Percentiles rank a stretch among this genome's conserved stretches.
phyloP scores from a whole-genome alignment of 768 basidiomycete genomes.

The Rhodotorula sphaerocarpa region DNA sequence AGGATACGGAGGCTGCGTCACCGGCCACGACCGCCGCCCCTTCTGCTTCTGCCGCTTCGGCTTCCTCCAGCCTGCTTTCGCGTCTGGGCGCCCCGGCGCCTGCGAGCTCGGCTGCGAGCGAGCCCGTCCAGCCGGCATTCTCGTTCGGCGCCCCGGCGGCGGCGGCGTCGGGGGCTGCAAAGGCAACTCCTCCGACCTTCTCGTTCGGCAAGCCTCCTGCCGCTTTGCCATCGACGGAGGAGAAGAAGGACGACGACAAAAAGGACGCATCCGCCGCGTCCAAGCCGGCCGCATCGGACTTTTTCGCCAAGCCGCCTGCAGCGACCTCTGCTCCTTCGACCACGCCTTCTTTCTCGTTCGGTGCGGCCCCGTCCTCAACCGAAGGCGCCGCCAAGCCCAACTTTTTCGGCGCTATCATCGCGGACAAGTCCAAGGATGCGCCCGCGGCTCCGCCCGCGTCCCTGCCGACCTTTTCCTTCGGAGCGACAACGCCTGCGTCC shows the following conservation, averaged over 20 bases:
- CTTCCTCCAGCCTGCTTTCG: neutral
- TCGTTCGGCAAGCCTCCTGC: constrained; percentile 5
- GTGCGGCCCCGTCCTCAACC: constrained; percentile 14
- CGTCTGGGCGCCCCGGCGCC: neutral
- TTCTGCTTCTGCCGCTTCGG: constrained; percentile 6
- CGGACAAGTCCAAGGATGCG: constrained; percentile 10
- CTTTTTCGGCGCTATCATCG: constrained; percentile 59
- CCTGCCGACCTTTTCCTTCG: constrained; percentile 16
- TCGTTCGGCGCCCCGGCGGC: constrained; percentile 9
- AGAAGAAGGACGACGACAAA: neutral
- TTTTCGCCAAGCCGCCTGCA: constrained; percentile 19
- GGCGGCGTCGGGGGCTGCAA: neutral
- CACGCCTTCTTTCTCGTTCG: constrained; percentile 7
- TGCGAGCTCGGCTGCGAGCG: neutral
- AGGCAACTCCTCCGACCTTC: neutral
- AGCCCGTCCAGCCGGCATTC: constrained; percentile 4
- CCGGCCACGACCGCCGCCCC: neutral
- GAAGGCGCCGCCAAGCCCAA: constrained; percentile 42
- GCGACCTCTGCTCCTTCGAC: neutral
- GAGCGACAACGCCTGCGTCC: neutral
- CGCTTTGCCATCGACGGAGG: no score
- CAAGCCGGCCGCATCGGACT: constrained; percentile 29
- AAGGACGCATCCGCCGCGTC: constrained; percentile 18
- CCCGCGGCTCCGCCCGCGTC: neutral
- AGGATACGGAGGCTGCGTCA: neutral